Conservation (phyloP, 2,329 filamentous ascomycete species). For the Aphanoascus verrucosus region DNA sequence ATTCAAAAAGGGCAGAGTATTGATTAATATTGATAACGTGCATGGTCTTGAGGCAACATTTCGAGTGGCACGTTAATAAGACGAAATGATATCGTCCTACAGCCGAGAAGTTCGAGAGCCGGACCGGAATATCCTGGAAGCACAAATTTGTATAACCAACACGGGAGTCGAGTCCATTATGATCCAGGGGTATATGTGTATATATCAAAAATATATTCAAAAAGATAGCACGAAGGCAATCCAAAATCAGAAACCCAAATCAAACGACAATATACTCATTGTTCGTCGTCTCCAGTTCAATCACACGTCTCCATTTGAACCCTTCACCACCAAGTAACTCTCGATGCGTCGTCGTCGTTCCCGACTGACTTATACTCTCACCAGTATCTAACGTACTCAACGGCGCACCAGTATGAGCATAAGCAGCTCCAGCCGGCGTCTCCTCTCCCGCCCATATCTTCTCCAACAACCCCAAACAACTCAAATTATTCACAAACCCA, state of each 20-base stretch:
- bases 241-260: conserved; percentile 14
- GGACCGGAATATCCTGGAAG: no score
- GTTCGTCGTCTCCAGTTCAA: conserved; percentile 21
- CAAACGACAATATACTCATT: conserved; percentile 30
- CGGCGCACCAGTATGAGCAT: not conserved
- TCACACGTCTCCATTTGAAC: conserved; percentile 25
- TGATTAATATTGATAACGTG: no score
- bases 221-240: not conserved
- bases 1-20: no score
- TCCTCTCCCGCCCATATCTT: conserved; percentile 56
- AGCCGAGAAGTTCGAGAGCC: no score
- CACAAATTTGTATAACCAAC: no score
- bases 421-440: not conserved
- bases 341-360: not conserved
- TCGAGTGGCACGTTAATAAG: no score
- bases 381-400: not conserved
- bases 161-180: no score
- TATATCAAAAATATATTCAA: not conserved
- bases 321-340: conserved; percentile 13
- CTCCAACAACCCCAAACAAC: conserved; percentile 74
- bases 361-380: not conserved
- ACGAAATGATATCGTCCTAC: no score
- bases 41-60: no score
- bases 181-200: not conserved
- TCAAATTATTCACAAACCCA: conserved; percentile 88